Base-by-base conservation (phyloP, 345 rosid genomes). In the Trapa incisa region DNA sequence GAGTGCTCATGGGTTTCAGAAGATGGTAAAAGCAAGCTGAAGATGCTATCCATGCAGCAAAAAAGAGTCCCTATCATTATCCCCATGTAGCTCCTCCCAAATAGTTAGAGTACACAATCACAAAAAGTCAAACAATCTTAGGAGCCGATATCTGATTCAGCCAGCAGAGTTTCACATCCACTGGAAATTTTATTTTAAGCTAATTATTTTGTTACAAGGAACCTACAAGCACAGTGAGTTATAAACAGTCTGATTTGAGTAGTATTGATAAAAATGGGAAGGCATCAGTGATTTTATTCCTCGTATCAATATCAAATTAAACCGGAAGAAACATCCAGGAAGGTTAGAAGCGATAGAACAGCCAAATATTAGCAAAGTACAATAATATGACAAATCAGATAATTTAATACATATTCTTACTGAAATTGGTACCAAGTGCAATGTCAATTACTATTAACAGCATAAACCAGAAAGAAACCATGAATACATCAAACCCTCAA, bases 281-380 rank as follows among this genome's bases (percentile, higher is more conserved):
- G 22, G 22, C 17, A 29, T 50, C 33, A n/a, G 33, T 54, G 33
- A 63, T 50, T 54, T 42, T 11, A 47, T 37, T 52, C 38, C 37
- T 63, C 54, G 32, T 16, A 64, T 70, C 11, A 6, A 53, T 15
- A 12, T 58, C 74, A 56, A 35, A 48, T n/a, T 48, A 37, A 35
- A n/a, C 32, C 2, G 4, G 53, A 45, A 53, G n/a, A 15, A 29
- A 64, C 39, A 37, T 47, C 11, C 58, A 42, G 38, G 52, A 68
- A 43, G 29, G 62, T 54, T n/a, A 29, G 53, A 68, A n/a, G 36
- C 15, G 13, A 29, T 16, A 61, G 15, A 12, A 6, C 41, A 11
- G 12, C 9, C 14, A 52, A 57, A 1, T 45, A 45, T 11, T 4
- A 37, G 36, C 13, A 10, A 67, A 4, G 17, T 32, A 41, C 56